Percentiles rank a stretch among this genome's conserved stretches.
These are phyloP conservation scores for Yarrowia divulgata DNA, from an alignment of 805 yeast species.

Conservation along the genomic window DNA sequence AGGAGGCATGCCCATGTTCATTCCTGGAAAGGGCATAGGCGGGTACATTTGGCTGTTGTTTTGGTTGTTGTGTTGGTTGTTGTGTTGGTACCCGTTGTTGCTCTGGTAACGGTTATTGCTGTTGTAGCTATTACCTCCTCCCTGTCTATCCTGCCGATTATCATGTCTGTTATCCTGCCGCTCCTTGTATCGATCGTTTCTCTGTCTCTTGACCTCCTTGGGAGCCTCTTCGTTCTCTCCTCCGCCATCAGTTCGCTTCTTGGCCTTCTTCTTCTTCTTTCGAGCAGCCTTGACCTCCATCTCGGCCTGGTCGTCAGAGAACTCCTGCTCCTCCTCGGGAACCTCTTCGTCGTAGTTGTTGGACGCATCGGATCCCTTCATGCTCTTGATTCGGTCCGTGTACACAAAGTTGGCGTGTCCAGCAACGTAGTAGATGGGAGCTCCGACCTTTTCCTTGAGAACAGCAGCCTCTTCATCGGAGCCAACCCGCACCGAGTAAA, in stretches of 20 bases:
- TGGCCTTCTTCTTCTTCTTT: conserved; percentile 65
- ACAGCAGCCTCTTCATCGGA: conserved; percentile 57
- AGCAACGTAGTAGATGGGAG: conserved; percentile 75
- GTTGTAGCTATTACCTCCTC: neutral
- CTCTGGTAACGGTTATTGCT: neutral
- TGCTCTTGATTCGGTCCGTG: conserved; percentile 70
- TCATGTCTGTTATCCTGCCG: neutral
- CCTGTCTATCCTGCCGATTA: neutral
- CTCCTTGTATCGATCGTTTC: conserved; percentile 25
- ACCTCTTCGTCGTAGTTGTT: conserved; percentile 94
- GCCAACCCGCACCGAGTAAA: conserved; percentile 76
- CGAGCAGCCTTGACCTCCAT: conserved; percentile 68
- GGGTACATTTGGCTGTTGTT: conserved; percentile 2
- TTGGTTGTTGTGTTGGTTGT: neutral
- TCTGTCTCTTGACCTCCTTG: conserved; percentile 16
- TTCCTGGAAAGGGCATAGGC: conserved; percentile 6
- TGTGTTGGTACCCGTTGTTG: neutral
- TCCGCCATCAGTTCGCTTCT: conserved; percentile 45
- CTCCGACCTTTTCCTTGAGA: conserved; percentile 60
- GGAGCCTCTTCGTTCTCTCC: conserved; percentile 38
- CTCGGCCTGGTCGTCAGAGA: conserved; percentile 93
- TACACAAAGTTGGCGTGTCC: conserved; percentile 79
- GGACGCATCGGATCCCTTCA: conserved; percentile 93
- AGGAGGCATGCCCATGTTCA: conserved; percentile 3
- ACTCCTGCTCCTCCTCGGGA: conserved; percentile 92